Evolutionary conservation across 805 yeast species (phyloP), one percentile per base, ranked within the genome.

Genomic region (Saccharomycopsis amapae): DNA sequence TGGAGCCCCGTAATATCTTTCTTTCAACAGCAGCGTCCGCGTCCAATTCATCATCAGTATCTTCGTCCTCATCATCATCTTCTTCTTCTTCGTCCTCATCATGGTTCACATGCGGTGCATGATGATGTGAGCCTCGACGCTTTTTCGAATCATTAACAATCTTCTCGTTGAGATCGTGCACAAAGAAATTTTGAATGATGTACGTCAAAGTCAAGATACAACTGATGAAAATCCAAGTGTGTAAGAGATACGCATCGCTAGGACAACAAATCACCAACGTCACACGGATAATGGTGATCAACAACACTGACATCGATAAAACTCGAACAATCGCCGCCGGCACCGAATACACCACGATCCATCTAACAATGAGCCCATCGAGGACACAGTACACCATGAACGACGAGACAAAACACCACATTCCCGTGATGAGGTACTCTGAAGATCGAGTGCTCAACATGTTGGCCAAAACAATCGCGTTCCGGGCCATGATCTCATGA

Each of bases 361-460:
- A 90, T 37, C 97, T 71, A 24, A 87, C 82, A 81, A 89, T 86
- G 39, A 90, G 67, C 0, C 96, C 93, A 58, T 89, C 96, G 28
- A 90, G 66, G 2, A 86, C 85, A 1, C 88, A 79, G 62, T 81
- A 87, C 6, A 94, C 79, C 50, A 90, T 67, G 57, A 86, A 87
- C 2, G 87, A 87, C 1, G 95, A 78, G 7, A 90, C 97, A 3
- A 84, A 58, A 60, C 96, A 86, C 97, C 97, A 90, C n/a, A 90
- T 61, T 0, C 89, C 89, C 3, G 95, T 83, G 49, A 88, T 65
- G 49, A 87, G 70, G 55, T 81, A 82, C 58, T 88, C 96, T 0
- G 89, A 78, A 1, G 86, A 74, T 33, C 88, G 66, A 1, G 85
- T 88, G 1, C 74, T 62, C 1, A 83, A 76, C 19, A 78, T 30